phyloP scores from a whole-genome alignment of 164 flowering plant species.

The Vitis rupestris region DNA sequence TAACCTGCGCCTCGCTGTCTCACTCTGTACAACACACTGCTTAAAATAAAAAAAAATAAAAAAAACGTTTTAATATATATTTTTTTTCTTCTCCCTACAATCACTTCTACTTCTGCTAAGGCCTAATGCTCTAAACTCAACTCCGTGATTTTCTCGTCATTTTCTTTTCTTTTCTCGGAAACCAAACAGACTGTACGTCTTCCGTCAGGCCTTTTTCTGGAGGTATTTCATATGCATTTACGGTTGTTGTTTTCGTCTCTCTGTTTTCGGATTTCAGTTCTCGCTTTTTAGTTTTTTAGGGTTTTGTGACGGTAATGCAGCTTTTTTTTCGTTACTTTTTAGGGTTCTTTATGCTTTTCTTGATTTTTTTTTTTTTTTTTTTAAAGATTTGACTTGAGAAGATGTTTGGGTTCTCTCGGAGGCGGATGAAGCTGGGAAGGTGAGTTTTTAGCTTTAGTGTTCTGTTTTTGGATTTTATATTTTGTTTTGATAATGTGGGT shows the following conservation, averaged over 20 bases:
- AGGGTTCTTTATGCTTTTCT: slow-evolving; percentile 7
- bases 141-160: not conserved
- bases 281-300: not conserved
- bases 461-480: not conserved
- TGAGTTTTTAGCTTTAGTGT: slow-evolving; percentile 12
- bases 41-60: no score
- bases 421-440: slow-evolving; percentile 77
- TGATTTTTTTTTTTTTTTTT: not conserved
- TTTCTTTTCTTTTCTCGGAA: not conserved
- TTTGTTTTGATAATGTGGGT: not conserved
- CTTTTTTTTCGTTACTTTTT: slow-evolving; percentile 3
- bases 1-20: no score
- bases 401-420: slow-evolving; percentile 69
- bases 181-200: not conserved
- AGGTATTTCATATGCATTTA: not conserved
- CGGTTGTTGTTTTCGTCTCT: no score
- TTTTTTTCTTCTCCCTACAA: no score
- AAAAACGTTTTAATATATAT: no score
- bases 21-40: no score
- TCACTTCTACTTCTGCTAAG: no score
- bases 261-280: no score
- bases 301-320: slow-evolving; percentile 6
- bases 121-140: not conserved
- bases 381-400: slow-evolving; percentile 15
- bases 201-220: not conserved